Base-by-base conservation (phyloP, 768 basidiomycete species). In the Fomitopsis pulvina region DNA sequence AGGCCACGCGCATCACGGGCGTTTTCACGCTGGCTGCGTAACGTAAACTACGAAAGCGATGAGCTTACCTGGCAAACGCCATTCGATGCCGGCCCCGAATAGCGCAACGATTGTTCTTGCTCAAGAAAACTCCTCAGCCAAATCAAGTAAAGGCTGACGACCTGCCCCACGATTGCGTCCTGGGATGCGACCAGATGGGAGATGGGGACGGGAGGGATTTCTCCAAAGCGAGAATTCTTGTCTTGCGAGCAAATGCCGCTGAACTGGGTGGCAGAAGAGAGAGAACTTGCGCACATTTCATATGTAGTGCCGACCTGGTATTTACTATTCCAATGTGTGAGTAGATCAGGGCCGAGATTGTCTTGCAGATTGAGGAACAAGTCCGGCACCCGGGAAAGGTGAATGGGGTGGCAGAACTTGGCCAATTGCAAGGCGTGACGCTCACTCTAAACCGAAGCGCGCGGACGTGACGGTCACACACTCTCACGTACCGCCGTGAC, bases 1-100 rank as follows among this genome's bases (percentile, higher is more conserved):
- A n/a, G 3, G 12, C 16, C 47, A 39, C 47, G 47, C 34, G 37
- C 32, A 48, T 48, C 38, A 48, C 47, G 47, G 38, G 38, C 28
- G 43, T 20, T 22, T 27, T 45, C 20, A 21, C 5, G 6, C 24
- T n/a, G 14, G 16, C 14, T 11, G 21, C 32, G 26, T 48, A 48
- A n/a, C 47, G 47, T 48, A 48, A 48, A n/a, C 9, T 2, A 9
- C 9, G 20, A 37, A 5, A 18, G 34, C 18, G 18, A 48, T 4
- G 47, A n/a, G 47, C 47, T 48, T 48, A 48, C 47, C 27, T 21
- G 34, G 9, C 20, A 20, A 21, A 12, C 37, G 9, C 34, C 47
- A 48, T 48, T 38, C 47, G 38, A 21, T 10, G 24, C 18, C 14
- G 10, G 30, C 45, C 14, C 6, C 9, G 32, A 30, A 46, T 11